phyloP scores from a whole-genome alignment of 768 basidiomycete genomes.

The Auricularia sp. region DNA sequence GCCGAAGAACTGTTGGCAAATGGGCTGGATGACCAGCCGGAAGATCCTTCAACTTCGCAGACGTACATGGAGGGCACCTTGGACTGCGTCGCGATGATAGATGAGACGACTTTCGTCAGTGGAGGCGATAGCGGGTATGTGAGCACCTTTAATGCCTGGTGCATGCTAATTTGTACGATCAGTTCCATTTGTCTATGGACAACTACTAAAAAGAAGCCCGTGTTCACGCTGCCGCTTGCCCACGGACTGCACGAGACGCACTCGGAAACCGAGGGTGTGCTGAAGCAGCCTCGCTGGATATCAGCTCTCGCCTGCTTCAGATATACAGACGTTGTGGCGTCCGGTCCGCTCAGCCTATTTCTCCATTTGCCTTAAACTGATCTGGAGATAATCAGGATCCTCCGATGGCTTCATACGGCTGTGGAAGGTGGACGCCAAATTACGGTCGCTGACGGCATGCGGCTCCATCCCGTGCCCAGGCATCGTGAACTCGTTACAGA shows the following conservation, averaged over 20 bases:
- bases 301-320: conserved; percentile 71
- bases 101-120: conserved; percentile 84
- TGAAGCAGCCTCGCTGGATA: conserved; percentile 83
- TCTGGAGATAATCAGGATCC: conserved; percentile 48
- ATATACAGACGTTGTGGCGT: conserved; percentile 85
- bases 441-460: conserved; percentile 64
- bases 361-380: not conserved
- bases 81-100: conserved; percentile 89
- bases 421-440: conserved; percentile 77
- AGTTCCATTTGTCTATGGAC: conserved; percentile 92
- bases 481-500: conserved; percentile 82
- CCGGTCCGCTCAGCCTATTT: conserved; percentile 43
- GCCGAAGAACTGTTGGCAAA: conserved; percentile 79
- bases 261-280: conserved; percentile 63
- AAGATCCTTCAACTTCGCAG: conserved; percentile 33
- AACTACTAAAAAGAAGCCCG: conserved; percentile 87
- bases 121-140: conserved; percentile 90
- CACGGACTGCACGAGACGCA: conserved; percentile 72
- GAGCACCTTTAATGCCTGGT: conserved; percentile 3
- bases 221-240: conserved; percentile 76
- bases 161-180: conserved; percentile 3
- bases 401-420: conserved; percentile 86
- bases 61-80: conserved; percentile 81
- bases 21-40: conserved; percentile 50
- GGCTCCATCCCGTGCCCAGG: conserved; percentile 61